Evolutionary conservation across 1,139 yeast species (phyloP).

Genomic region (Blastobotrys raffinosifermentans): DNA sequence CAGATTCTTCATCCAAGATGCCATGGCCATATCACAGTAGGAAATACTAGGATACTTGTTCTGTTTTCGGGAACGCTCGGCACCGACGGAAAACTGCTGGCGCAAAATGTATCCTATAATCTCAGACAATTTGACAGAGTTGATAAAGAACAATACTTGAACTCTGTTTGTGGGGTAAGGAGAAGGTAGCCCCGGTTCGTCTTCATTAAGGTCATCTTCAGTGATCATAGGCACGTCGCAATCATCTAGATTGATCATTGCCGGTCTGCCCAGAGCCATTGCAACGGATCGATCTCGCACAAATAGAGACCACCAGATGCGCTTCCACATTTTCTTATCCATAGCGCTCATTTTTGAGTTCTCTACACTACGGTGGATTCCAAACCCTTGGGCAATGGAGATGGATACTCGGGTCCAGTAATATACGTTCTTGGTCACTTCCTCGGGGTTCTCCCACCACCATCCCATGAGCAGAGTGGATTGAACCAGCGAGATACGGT

Average conservation of each 20-base stretch:
- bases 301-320: constrained; percentile 79
- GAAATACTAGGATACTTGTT: constrained; percentile 52
- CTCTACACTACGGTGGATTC: constrained; percentile 53
- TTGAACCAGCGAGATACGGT: constrained; percentile 63
- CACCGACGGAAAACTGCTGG: constrained; percentile 67
- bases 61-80: constrained; percentile 47
- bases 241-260: constrained; percentile 63
- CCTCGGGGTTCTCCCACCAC: constrained; percentile 78
- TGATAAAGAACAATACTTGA: constrained; percentile 54
- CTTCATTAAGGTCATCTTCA: constrained; percentile 57
- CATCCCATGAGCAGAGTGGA: constrained; percentile 60
- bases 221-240: constrained; percentile 74
- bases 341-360: constrained; percentile 30
- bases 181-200: constrained; percentile 43
- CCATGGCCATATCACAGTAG: constrained; percentile 76
- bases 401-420: constrained; percentile 76
- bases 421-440: constrained; percentile 64
- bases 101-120: constrained; percentile 66
- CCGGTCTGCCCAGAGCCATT: constrained; percentile 75
- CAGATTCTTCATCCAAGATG: constrained; percentile 67
- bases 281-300: constrained; percentile 66
- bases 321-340: constrained; percentile 58
- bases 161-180: constrained; percentile 44
- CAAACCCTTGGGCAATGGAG: constrained; percentile 72
- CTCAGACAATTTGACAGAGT: constrained; percentile 63